Conservation (phyloP, 2,329 filamentous ascomycete genomes). For the Apiospora sp. region DNA sequence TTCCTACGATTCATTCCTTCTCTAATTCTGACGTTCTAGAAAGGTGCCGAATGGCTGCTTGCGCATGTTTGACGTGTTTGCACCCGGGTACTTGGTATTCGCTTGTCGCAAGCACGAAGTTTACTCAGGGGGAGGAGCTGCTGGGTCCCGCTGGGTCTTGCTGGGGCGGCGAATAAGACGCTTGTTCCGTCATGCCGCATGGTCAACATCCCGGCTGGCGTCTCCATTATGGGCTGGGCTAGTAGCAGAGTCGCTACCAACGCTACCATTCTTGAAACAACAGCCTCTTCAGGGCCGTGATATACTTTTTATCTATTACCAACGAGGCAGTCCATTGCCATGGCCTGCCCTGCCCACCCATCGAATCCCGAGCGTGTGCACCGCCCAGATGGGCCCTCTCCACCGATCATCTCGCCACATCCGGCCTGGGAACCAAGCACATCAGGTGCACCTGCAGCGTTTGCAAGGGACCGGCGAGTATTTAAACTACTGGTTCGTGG, state of each 20-base stretch:
- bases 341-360: background rate
- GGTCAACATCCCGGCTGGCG: background rate
- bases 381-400: background rate
- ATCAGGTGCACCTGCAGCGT: background rate
- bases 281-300: background rate
- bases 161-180: background rate
- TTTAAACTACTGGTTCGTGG: conserved; percentile 19
- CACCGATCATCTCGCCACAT: conserved; percentile 14
- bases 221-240: background rate
- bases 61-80: background rate
- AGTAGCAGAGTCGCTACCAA: background rate
- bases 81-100: background rate
- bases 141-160: too few relatives aligned
- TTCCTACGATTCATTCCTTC: background rate
- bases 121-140: background rate
- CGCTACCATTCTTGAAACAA: conserved; percentile 14
- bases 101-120: background rate
- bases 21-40: background rate
- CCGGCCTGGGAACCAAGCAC: background rate
- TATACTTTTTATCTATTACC: conserved; percentile 16
- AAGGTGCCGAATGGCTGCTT: background rate
- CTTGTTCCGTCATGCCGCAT: conserved; percentile 8
- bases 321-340: background rate
- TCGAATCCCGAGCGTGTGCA: background rate
- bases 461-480: background rate